A percentile compares a stretch with the other conserved stretches of the same genome.
These are phyloP conservation scores for Microdochium bolleyi DNA, from an alignment of 2,329 filamentous ascomycete species.

Conservation along the genomic window DNA sequence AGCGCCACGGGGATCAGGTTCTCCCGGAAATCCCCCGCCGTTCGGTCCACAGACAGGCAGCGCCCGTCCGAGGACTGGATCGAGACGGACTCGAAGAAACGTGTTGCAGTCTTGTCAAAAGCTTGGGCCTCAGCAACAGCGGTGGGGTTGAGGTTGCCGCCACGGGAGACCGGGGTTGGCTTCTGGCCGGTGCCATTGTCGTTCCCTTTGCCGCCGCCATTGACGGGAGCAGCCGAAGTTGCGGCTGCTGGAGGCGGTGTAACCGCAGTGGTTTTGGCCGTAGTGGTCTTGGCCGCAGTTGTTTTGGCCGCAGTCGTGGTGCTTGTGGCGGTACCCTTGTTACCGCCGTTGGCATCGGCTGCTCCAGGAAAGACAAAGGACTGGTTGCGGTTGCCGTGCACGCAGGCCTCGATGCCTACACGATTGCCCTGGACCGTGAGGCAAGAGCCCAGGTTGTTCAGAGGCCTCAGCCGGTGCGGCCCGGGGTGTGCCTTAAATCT, in stretches of 20 bases:
- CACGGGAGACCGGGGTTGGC: conserved; percentile 39
- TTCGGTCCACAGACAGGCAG: conserved; percentile 43
- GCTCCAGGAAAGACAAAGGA: conserved; percentile 24
- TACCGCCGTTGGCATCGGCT: conserved; percentile 3
- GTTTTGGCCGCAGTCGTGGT: neutral
- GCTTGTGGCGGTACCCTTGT: conserved; percentile 1
- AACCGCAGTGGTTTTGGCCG: neutral
- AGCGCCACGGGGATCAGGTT: conserved; percentile 43
- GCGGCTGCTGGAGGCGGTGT: neutral
- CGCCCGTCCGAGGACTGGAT: conserved; percentile 39
- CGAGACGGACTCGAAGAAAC: conserved; percentile 33
- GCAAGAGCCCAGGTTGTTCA: conserved; percentile 37
- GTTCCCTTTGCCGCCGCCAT: conserved; percentile 16
- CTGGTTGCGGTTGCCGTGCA: conserved; percentile 29
- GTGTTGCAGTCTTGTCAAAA: conserved; percentile 36
- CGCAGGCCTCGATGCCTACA: conserved; percentile 35
- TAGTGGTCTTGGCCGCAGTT: neutral
- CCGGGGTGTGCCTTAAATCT: conserved; percentile 31
- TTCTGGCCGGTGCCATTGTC: conserved; percentile 21
- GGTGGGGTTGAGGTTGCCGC: conserved; percentile 39
- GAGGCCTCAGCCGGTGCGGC: conserved; percentile 33
- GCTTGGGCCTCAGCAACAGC: conserved; percentile 40
- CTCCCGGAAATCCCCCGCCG: conserved; percentile 44
- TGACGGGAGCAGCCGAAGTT: conserved; percentile 5
- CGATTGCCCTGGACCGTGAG: conserved; percentile 33